Evolutionary conservation across 805 yeast genomes (phyloP), one percentile per base, ranked within the genome.

Genomic region (Nakazawaea ambrosiae): DNA sequence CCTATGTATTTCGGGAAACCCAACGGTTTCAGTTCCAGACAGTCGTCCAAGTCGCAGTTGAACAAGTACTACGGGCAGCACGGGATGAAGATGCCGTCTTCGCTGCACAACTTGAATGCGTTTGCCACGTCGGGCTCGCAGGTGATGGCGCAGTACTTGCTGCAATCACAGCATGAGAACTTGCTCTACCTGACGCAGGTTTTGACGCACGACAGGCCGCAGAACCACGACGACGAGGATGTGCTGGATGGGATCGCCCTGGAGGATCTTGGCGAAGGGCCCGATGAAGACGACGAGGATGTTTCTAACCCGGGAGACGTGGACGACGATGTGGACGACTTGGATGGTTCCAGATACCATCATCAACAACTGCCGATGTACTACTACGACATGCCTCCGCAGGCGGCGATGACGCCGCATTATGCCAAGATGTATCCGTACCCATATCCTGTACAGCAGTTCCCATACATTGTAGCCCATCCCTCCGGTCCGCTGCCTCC

Each of bases 131-230:
- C 80, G 5, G 87, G 88, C 3, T 76, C 84, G 0, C 82, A 78
- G 47, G 85, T 81, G 10, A 79, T 81, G 86, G 81, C 86, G 0
- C 87, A 81, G 50, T 81, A 81, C 51, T 62, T 81, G 47, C 83
- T 85, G n/a, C 82, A 77, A 52, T 63, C 80, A 5, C 84, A 78
- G 47, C 81, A 76, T 42, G 80, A 81, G 9, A 68, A 68, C 32
- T 56, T 73, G 49, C 54, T 74, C 41, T 78, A 75, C 53, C 62
- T 43, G 7, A 38, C 44, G 4, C 45, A 44, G 18, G 45, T 45
- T 19, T 27, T 45, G 17, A 40, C 42, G 19, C 44, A 37, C 4
- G 45, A 33, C 20, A 29, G n/a, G n/a, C n/a, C n/a, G n/a, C n/a
- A 25, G 14, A 12, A 9, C 15, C 31, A 28, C 9, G 31, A 17